Conservation (phyloP, 2,329 filamentous ascomycete genomes). For the Neopestalotiopsis clavispora region DNA sequence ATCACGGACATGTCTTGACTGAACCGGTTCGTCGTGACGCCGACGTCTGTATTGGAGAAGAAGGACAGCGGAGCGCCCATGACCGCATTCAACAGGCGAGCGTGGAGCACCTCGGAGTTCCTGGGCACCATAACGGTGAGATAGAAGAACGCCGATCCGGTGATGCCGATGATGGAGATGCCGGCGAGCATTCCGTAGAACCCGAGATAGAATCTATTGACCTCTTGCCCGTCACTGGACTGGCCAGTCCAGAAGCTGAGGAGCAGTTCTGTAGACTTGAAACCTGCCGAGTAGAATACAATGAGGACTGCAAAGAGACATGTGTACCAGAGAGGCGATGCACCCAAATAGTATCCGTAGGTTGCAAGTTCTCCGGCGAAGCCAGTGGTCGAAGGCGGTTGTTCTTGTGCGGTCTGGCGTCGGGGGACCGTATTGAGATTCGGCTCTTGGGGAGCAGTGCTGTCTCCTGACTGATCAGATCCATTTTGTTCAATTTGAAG, state of each 20-base stretch:
- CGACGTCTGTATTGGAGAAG: constrained; percentile 9
- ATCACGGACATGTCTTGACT: constrained; percentile 18
- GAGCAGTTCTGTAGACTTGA: background rate
- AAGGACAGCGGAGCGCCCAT: constrained; percentile 7
- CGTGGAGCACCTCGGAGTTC: constrained; percentile 16
- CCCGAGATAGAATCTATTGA: background rate
- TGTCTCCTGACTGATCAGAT: background rate
- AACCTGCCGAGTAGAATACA: background rate
- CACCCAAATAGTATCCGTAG: background rate
- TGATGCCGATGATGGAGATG: constrained; percentile 2
- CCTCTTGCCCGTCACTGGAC: background rate
- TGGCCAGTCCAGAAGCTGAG: background rate
- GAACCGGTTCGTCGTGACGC: constrained; percentile 13
- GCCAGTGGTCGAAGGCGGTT: background rate
- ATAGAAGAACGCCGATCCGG: constrained; percentile 11
- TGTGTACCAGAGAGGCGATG: background rate
- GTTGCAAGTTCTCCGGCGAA: background rate
- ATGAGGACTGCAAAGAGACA: background rate
- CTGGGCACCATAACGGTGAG: constrained; percentile 13
- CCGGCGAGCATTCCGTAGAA: background rate
- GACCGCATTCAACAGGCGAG: constrained; percentile 1
- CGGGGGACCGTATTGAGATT: background rate
- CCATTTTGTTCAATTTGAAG: background rate
- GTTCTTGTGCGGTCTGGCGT: background rate
- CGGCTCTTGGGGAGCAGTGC: background rate